Percentiles rank a stretch among this genome's conserved stretches.
phyloP scores from a whole-genome alignment of 768 basidiomycete species.

The Plicaturopsis crispa region DNA sequence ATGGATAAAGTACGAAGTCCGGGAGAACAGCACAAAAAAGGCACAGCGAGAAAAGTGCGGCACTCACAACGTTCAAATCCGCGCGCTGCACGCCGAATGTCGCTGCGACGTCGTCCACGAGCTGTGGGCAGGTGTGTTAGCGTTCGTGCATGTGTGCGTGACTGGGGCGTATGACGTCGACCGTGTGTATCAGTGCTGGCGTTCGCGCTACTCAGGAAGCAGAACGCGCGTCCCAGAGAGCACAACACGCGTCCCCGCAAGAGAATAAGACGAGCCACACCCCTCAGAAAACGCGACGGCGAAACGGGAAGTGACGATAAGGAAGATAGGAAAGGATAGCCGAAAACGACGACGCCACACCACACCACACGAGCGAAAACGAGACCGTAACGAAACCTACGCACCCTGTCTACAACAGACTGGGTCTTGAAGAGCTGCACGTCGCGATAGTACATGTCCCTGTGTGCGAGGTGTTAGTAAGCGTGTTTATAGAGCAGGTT shows the following conservation, averaged over 20 bases:
- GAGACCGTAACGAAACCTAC: constrained; percentile 11
- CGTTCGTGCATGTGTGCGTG: too few relatives aligned
- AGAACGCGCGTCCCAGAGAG: too few relatives aligned
- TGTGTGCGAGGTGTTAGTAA: constrained; percentile 17
- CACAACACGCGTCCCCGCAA: too few relatives aligned
- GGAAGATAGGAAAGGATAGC: not conserved
- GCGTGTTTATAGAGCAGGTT: not conserved
- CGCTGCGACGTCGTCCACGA: constrained; percentile 86
- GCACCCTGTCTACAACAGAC: constrained; percentile 68
- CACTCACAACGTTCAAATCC: constrained; percentile 71
- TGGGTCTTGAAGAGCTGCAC: constrained; percentile 74
- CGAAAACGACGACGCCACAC: too few relatives aligned
- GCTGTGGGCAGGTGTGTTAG: constrained; percentile 30
- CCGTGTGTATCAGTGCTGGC: too few relatives aligned
- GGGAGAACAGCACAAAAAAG: not conserved
- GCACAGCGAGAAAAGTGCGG: not conserved
- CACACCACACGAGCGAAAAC: too few relatives aligned
- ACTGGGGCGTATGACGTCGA: too few relatives aligned
- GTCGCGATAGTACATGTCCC: constrained; percentile 88
- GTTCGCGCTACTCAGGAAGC: too few relatives aligned
- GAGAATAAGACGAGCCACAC: too few relatives aligned
- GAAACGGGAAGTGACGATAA: constrained; percentile 1
- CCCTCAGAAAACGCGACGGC: too few relatives aligned
- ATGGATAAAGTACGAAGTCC: too few relatives aligned
- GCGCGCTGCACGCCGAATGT: constrained; percentile 67